Percentiles rank a stretch among this genome's conserved stretches.
Evolutionary conservation across 140 eudicot genomes (phyloP).

Genomic region (Flaveria floridana): DNA sequence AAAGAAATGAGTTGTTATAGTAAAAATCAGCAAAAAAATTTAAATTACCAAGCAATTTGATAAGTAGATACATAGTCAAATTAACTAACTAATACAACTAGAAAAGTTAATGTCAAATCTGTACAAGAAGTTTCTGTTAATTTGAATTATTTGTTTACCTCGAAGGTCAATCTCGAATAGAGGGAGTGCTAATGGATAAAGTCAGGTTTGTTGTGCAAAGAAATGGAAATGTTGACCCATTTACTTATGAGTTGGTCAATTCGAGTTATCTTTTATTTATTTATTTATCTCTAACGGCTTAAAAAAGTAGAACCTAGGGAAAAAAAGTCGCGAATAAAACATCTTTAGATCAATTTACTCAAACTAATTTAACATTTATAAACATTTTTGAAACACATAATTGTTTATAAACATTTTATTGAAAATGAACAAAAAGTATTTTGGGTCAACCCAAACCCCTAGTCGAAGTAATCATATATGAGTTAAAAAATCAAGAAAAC

Average conservation of each 20-base stretch:
- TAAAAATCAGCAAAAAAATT: background rate
- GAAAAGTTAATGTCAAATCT: background rate
- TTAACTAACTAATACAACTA: background rate
- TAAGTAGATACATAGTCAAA: background rate
- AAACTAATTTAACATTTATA: background rate
- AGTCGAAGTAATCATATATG: background rate
- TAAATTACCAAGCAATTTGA: background rate
- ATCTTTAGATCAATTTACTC: background rate
- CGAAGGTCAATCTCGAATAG: constrained; percentile 14
- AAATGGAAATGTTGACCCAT: background rate
- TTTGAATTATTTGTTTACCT: background rate
- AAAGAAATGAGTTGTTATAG: background rate
- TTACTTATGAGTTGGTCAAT: background rate
- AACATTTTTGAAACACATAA: background rate
- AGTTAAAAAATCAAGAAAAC: constrained; percentile 5
- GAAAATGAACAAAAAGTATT: background rate
- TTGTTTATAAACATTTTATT: background rate
- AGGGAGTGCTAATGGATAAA: background rate
- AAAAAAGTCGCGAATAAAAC: background rate
- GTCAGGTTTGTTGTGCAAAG: background rate
- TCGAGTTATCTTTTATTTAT: background rate
- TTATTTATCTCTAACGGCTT: background rate
- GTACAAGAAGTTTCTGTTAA: background rate
- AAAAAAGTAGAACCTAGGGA: background rate
- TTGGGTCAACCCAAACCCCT: background rate